Evolutionary conservation across 2,329 filamentous ascomycete genomes (phyloP), one percentile per base, ranked within the genome.

Genomic region (Celoporthe dispersa): DNA sequence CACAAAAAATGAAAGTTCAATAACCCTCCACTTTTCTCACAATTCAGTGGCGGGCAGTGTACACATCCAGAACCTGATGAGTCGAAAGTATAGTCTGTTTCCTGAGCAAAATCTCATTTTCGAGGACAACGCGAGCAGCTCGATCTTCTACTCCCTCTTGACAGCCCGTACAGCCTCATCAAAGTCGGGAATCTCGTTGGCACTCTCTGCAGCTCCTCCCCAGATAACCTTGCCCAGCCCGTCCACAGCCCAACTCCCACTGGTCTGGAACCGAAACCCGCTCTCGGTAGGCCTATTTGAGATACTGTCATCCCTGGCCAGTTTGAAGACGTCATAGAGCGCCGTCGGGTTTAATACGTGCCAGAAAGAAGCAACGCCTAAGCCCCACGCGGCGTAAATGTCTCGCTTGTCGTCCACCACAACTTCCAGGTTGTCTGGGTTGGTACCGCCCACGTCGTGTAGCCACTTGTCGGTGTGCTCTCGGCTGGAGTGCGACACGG

Each of bases 211-310:
- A 71, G 84, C 79, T 67, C 82, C 79, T 6, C 79, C 81, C 87
- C 87, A 90, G 66, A 79, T 81, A 3, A 91, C 83, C 14, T 80
- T 75, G 3, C 88, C 88, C 41, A 82, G 77, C 5, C 75, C 75
- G 76, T 89, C 87, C 41, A 91, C 79, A 1, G 86, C 90, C 80
- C 90, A 93, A 41, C 86, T 87, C 35, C 91, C 91, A 62, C 86
- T 83, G 41, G 82, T 90, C 84, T 93, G 91, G 90, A 91, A 93
- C 67, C 90, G 80, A 73, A 80, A 88, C 53, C 91, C 91, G 76
- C 87, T 91, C 79, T 91, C 88, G 2, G 88, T 90, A 1, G 87
- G 84, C 37, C 87, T 80, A 76, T 90, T 90, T 85, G 87, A 90
- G 72, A 93, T 91, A 14, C 88, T 85, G 75, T 93, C 89, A 62